Evolutionary conservation across 768 basidiomycete species (phyloP).

Genomic region (Lactarius psammicola): DNA sequence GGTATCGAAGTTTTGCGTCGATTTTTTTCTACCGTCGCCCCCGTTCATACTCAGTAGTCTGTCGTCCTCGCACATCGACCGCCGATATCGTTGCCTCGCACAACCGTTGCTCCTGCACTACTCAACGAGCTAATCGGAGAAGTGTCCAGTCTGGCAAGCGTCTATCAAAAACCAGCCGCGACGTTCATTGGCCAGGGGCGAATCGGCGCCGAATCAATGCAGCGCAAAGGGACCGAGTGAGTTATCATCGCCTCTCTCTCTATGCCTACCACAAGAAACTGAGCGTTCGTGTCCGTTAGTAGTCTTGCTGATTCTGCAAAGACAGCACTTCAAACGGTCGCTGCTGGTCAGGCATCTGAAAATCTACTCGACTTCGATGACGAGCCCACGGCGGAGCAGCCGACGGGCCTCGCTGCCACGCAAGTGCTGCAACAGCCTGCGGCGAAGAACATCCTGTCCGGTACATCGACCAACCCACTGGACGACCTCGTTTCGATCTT

Average conservation of each 20-base stretch:
- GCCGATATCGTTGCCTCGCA: constrained; percentile 89
- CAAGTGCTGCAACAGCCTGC: constrained; percentile 69
- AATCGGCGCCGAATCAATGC: constrained; percentile 77
- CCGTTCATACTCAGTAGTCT: constrained; percentile 42
- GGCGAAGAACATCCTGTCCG: constrained; percentile 69
- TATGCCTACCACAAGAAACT: constrained; percentile 1
- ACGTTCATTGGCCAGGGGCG: constrained; percentile 94
- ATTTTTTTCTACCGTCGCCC: neutral
- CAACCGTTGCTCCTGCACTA: constrained; percentile 82
- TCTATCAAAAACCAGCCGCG: constrained; percentile 95
- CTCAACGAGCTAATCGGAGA: constrained; percentile 91
- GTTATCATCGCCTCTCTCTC: constrained; percentile 36
- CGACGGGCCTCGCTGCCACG: constrained; percentile 77
- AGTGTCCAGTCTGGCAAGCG: constrained; percentile 85
- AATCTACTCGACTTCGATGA: constrained; percentile 96
- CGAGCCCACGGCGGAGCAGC: constrained; percentile 55
- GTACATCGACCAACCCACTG: constrained; percentile 83
- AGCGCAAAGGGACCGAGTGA: constrained; percentile 60
- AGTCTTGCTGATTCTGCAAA: constrained; percentile 65
- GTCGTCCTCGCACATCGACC: constrained; percentile 92
- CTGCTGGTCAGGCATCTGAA: constrained; percentile 88
- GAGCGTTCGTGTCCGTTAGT: constrained; percentile 29
- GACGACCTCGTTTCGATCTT: constrained; percentile 95
- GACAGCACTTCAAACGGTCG: constrained; percentile 90
- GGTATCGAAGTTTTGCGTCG: constrained; percentile 42